phyloP scores from a whole-genome alignment of 2,329 filamentous ascomycete species.

The Exserohilum rostratum region DNA sequence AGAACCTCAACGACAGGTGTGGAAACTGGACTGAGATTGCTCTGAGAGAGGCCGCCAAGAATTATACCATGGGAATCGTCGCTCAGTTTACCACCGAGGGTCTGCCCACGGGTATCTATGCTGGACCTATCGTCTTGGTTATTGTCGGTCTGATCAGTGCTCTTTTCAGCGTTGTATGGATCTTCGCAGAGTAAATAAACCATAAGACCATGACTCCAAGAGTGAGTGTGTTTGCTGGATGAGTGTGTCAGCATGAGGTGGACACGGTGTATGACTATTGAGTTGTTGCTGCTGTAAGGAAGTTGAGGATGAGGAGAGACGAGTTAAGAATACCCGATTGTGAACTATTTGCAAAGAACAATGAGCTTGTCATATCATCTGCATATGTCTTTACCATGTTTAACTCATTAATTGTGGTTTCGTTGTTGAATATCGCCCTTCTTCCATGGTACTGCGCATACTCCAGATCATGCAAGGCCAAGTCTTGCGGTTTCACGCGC shows the following conservation, averaged over 20 bases:
- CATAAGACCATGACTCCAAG: neutral
- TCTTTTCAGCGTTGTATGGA: slow-evolving; percentile 33
- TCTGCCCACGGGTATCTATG: slow-evolving; percentile 37
- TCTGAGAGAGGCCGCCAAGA: slow-evolving; percentile 51
- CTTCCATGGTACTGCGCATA: neutral
- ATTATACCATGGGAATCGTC: slow-evolving; percentile 55
- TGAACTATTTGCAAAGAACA: neutral
- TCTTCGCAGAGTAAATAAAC: slow-evolving; percentile 22
- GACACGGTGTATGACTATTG: neutral
- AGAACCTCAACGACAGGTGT: slow-evolving; percentile 52
- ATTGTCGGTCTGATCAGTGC: slow-evolving; percentile 21
- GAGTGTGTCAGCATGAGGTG: neutral
- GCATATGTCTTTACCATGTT: neutral
- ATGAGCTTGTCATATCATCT: neutral
- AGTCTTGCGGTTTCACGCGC: too few species aligned
- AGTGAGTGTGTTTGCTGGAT: neutral
- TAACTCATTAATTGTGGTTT: too few species aligned
- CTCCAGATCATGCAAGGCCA: neutral
- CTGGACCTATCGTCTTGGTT: slow-evolving; percentile 29
- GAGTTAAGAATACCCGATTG: slow-evolving; percentile 3
- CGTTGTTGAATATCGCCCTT: neutral
- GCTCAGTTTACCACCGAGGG: slow-evolving; percentile 40
- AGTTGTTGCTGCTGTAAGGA: neutral
- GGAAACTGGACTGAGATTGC: slow-evolving; percentile 56
- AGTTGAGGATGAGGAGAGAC: neutral